A percentile compares a stretch with the other conserved stretches of the same genome.
phyloP scores from a whole-genome alignment of 2,329 filamentous ascomycete genomes.

The Venturiaceae sp. region DNA sequence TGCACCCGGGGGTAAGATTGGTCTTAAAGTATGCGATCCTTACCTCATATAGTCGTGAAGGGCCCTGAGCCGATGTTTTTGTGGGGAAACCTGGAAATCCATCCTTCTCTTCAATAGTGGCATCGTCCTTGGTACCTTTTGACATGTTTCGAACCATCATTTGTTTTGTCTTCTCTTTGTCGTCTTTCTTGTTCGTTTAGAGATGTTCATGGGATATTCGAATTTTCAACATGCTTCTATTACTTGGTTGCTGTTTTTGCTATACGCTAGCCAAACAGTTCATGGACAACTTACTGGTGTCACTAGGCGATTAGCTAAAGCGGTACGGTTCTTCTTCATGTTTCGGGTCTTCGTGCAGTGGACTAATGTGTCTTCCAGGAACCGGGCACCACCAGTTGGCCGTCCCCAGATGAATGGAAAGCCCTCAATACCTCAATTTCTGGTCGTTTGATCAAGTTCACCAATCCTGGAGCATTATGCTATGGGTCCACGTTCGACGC shows the following conservation, averaged over 20 bases:
- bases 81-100: background rate
- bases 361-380: too few relatives aligned
- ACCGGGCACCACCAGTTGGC: background rate
- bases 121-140: background rate
- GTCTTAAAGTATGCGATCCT: background rate
- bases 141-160: background rate
- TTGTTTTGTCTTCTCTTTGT: background rate
- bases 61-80: background rate
- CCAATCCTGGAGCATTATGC: slow-evolving; percentile 3
- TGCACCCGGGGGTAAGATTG: too few relatives aligned
- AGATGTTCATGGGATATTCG: background rate
- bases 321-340: background rate
- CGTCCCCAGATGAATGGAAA: slow-evolving; percentile 6
- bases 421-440: slow-evolving; percentile 2
- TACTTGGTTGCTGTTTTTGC: background rate
- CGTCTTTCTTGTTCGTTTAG: background rate
- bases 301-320: background rate
- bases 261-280: background rate
- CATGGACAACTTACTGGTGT: background rate
- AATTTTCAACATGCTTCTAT: too few relatives aligned
- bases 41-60: background rate
- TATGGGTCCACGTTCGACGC: slow-evolving; percentile 1
- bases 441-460: slow-evolving; percentile 1
- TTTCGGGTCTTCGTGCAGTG: too few relatives aligned
- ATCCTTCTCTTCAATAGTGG: background rate